phyloP scores from a whole-genome alignment of 2,329 filamentous ascomycete genomes.

The Teratosphaeria gauchensis region DNA sequence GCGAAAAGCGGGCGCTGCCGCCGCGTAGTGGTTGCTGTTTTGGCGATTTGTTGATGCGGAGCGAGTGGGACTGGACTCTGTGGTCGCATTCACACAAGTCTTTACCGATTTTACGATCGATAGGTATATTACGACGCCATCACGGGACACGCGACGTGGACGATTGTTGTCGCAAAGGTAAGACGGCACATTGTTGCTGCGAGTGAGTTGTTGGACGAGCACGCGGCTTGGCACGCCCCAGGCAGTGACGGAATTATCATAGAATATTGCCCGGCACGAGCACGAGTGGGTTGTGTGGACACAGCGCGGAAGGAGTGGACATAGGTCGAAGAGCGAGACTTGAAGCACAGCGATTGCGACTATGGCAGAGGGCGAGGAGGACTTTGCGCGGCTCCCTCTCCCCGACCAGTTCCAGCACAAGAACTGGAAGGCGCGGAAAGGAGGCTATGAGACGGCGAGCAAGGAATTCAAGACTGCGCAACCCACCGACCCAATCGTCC shows the following conservation, averaged over 20 bases:
- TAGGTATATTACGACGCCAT: background rate
- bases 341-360: background rate
- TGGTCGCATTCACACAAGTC: background rate
- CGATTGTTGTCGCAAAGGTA: background rate
- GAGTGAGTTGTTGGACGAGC: background rate
- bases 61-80: background rate
- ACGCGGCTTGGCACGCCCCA: background rate
- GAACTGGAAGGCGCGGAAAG: conserved; percentile 96
- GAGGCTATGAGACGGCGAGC: conserved; percentile 83
- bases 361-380: conserved; percentile 65
- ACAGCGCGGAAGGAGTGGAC: too few species aligned
- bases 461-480: conserved; percentile 78
- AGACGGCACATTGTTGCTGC: background rate
- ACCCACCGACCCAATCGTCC: conserved; percentile 75
- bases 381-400: conserved; percentile 69
- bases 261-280: background rate
- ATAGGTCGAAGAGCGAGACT: background rate
- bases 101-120: background rate
- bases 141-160: background rate
- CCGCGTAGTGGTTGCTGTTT: background rate
- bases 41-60: background rate
- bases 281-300: too few species aligned
- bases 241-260: background rate
- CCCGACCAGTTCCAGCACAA: conserved; percentile 78
- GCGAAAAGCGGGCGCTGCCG: too few species aligned